Conservation (phyloP, 169 alveolate species). For the Plasmodium gaboni region DNA sequence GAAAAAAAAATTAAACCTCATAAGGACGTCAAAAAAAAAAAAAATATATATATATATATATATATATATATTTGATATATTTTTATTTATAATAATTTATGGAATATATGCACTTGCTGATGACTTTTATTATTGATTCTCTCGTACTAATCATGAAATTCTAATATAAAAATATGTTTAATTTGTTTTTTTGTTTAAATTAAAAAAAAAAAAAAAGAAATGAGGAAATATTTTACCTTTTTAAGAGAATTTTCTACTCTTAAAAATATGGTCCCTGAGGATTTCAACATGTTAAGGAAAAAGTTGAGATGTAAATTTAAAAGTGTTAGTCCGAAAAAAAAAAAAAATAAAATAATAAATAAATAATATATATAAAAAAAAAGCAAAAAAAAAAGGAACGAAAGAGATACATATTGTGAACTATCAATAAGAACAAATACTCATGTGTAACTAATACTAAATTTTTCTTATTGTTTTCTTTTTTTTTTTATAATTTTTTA, state of each 20-base stretch:
- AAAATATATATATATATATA: too few species aligned
- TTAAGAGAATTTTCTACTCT: constrained; percentile 25
- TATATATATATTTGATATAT: too few species aligned
- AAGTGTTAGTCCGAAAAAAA: constrained; percentile 57
- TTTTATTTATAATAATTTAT: too few species aligned
- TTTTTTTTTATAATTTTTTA: background rate
- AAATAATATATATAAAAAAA: background rate
- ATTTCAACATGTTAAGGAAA: constrained; percentile 37
- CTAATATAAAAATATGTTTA: too few species aligned
- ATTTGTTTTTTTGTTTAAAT: background rate
- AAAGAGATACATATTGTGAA: background rate
- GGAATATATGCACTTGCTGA: too few species aligned
- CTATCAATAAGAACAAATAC: background rate
- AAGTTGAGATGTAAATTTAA: constrained; percentile 56
- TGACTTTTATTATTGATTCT: too few species aligned
- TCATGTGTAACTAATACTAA: background rate
- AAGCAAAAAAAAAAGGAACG: background rate
- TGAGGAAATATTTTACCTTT: constrained; percentile 14
- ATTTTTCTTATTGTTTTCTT: background rate
- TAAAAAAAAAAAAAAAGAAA: constrained; percentile 1
- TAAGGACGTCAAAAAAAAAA: background rate
- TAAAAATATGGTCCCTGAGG: constrained; percentile 27
- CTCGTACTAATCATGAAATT: too few species aligned
- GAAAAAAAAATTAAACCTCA: background rate
- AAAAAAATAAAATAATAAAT: background rate